phyloP scores from a whole-genome alignment of 805 yeast species.

The Yamadazyma scolyti region DNA sequence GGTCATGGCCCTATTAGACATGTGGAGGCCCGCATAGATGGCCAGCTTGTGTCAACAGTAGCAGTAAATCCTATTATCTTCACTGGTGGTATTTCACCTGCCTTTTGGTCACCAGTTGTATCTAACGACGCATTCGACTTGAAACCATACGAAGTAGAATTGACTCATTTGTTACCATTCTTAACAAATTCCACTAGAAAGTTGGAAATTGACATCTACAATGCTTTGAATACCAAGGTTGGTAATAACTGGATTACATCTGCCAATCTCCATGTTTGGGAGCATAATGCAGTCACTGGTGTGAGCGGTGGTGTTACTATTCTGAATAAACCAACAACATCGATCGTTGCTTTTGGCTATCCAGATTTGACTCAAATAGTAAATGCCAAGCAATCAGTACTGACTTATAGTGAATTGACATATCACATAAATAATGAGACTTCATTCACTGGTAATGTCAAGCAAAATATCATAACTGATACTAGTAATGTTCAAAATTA shows the following conservation, averaged over 20 bases:
- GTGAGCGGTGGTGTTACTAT: slow-evolving; percentile 23
- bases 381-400: too few species aligned
- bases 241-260: slow-evolving; percentile 59
- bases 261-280: slow-evolving; percentile 56
- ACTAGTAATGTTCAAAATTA: slow-evolving; percentile 39
- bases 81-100: slow-evolving; percentile 80
- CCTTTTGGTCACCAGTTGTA: slow-evolving; percentile 79
- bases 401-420: too few species aligned
- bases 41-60: slow-evolving; percentile 53
- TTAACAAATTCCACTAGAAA: slow-evolving; percentile 36
- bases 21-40: slow-evolving; percentile 60
- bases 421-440: too few species aligned
- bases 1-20: slow-evolving; percentile 75
- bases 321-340: too few species aligned
- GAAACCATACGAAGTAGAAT: slow-evolving; percentile 63
- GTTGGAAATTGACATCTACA: slow-evolving; percentile 46
- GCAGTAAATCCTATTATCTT: slow-evolving; percentile 72
- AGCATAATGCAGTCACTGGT: slow-evolving; percentile 43
- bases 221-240: slow-evolving; percentile 37
- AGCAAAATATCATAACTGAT: too few species aligned
- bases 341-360: too few species aligned
- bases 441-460: too few species aligned
- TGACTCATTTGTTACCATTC: slow-evolving; percentile 67
- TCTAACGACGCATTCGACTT: slow-evolving; percentile 72
- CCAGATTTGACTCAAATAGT: too few species aligned